phyloP scores from a whole-genome alignment of 345 rosid genomes.

The Populus pruinosa region DNA sequence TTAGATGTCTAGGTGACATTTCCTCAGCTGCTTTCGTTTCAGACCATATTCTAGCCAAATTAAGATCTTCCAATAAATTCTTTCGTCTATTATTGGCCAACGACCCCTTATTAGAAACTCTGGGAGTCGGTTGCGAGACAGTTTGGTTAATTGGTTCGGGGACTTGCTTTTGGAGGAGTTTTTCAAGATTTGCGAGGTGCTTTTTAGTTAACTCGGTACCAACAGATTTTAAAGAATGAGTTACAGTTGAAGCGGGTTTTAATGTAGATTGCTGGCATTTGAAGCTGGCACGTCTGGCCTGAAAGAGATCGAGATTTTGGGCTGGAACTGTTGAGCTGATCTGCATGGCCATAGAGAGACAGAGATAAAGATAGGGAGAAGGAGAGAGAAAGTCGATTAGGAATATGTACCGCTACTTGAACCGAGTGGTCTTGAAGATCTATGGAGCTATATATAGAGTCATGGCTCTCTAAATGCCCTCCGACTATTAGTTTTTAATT shows the following conservation, averaged over 20 bases:
- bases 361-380: not conserved
- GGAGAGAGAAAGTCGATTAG: not conserved
- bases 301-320: conserved; percentile 37
- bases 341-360: conserved; percentile 36
- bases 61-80: conserved; percentile 49
- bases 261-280: conserved; percentile 47
- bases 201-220: conserved; percentile 28
- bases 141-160: conserved; percentile 11
- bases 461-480: not conserved
- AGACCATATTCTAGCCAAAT: conserved; percentile 67
- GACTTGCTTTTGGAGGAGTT: conserved; percentile 41
- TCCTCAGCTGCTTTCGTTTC: conserved; percentile 81
- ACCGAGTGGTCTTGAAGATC: not conserved
- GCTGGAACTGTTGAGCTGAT: conserved; percentile 44
- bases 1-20: conserved; percentile 74
- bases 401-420: not conserved
- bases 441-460: not conserved
- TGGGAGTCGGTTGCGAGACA: not conserved
- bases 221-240: not conserved
- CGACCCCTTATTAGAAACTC: conserved; percentile 5
- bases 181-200: conserved; percentile 66
- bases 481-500: not conserved
- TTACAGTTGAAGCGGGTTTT: conserved; percentile 29
- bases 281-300: conserved; percentile 45
- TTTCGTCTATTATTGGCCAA: conserved; percentile 17